phyloP scores from a whole-genome alignment of 2,329 filamentous ascomycete species.

The Fusarium protoensiforme region DNA sequence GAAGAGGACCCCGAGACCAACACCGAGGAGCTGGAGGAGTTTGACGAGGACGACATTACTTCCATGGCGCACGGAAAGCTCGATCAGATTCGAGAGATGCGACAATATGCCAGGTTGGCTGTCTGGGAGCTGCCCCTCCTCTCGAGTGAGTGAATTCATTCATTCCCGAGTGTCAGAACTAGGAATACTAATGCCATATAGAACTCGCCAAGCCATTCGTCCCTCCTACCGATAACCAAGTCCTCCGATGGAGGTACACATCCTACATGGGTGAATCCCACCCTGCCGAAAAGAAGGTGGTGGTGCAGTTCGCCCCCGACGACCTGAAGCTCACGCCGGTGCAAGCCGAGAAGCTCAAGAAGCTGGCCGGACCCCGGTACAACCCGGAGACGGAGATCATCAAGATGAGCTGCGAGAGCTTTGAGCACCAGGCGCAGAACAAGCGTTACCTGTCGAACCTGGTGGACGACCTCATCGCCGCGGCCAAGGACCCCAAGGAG shows the following conservation, averaged over 20 bases:
- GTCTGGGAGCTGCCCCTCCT: slow-evolving; percentile 97
- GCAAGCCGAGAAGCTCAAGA: slow-evolving; percentile 85
- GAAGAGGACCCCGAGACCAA: slow-evolving; percentile 60
- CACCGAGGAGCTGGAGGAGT: slow-evolving; percentile 68
- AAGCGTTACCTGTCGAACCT: slow-evolving; percentile 92
- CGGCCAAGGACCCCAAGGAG: slow-evolving; percentile 82
- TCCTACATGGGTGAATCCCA: slow-evolving; percentile 95
- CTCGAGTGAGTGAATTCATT: slow-evolving; percentile 71
- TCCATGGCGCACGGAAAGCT: slow-evolving; percentile 86
- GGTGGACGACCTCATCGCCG: slow-evolving; percentile 76
- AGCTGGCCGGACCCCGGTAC: slow-evolving; percentile 86
- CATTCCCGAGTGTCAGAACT: neutral
- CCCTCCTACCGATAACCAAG: slow-evolving; percentile 72
- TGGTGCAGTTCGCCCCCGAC: slow-evolving; percentile 84
- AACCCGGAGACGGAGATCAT: slow-evolving; percentile 85
- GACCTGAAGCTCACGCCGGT: slow-evolving; percentile 76
- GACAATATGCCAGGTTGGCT: slow-evolving; percentile 86
- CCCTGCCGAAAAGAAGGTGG: slow-evolving; percentile 92
- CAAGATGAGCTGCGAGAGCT: slow-evolving; percentile 92
- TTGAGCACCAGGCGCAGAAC: slow-evolving; percentile 91
- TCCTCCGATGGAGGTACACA: slow-evolving; percentile 95
- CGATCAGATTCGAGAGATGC: slow-evolving; percentile 86
- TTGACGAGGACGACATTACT: slow-evolving; percentile 86
- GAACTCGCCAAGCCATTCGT: slow-evolving; percentile 86
- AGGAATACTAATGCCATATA: slow-evolving; percentile 51